Evolutionary conservation across 176 grass and related monocot species (phyloP).

Genomic region (Oryza australiensis): DNA sequence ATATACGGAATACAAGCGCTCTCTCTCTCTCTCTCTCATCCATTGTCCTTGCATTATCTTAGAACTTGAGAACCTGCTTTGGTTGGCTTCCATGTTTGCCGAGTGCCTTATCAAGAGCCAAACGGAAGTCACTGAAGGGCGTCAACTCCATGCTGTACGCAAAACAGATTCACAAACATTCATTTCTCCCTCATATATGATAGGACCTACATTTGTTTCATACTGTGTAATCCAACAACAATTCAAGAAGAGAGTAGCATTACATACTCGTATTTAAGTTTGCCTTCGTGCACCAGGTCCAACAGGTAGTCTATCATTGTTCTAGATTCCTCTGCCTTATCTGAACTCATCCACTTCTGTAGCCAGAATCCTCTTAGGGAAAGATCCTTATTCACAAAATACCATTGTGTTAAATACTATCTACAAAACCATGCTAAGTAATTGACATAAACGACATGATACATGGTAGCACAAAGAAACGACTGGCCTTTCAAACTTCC

Average conservation of each 20-base stretch:
- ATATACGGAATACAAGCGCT: background rate
- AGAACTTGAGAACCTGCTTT: conserved; percentile 89
- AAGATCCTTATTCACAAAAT: conserved; percentile 56
- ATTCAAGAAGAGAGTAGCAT: background rate
- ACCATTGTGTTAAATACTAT: background rate
- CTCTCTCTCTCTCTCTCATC: background rate
- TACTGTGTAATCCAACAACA: background rate
- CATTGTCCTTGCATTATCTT: background rate
- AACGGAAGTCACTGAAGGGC: conserved; percentile 59
- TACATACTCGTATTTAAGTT: conserved; percentile 81
- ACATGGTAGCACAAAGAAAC: background rate
- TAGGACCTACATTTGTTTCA: background rate
- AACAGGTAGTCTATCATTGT: conserved; percentile 67
- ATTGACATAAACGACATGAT: background rate
- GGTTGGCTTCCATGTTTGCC: conserved; percentile 77
- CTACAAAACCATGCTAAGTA: background rate
- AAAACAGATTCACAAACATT: conserved; percentile 10
- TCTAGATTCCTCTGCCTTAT: conserved; percentile 64
- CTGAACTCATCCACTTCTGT: conserved; percentile 71
- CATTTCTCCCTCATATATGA: background rate
- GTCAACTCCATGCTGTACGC: conserved; percentile 69
- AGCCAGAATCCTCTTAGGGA: conserved; percentile 75
- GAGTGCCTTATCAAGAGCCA: conserved; percentile 74
- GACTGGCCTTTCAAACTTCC: background rate
- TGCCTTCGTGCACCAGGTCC: conserved; percentile 57